Percentiles rank a stretch among this genome's conserved stretches.
phyloP scores from a whole-genome alignment of 1,284 basidiomycete genomes.

The Neonothopanus nambi region DNA sequence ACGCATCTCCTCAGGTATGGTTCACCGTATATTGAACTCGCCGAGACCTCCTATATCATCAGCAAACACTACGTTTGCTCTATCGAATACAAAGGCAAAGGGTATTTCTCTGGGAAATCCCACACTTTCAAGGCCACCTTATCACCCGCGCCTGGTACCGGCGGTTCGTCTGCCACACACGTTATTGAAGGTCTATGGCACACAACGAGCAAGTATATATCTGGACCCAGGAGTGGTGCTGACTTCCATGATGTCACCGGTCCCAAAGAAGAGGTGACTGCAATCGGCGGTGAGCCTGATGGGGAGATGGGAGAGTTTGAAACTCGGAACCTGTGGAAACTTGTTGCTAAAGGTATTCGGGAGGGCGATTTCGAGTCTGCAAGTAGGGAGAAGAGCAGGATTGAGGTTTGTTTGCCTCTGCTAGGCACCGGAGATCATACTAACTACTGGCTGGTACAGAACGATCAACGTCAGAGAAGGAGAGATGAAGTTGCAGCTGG shows the following conservation, averaged over 20 bases:
- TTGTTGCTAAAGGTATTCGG: slow-evolving; percentile 89
- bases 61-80: slow-evolving; percentile 56
- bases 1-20: slow-evolving; percentile 39
- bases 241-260: slow-evolving; percentile 65
- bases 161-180: slow-evolving; percentile 34
- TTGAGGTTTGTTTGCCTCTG: slow-evolving; percentile 65
- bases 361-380: slow-evolving; percentile 93
- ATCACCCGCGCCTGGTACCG: slow-evolving; percentile 36
- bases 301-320: slow-evolving; percentile 82
- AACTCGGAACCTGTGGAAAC: slow-evolving; percentile 83
- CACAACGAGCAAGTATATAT: slow-evolving; percentile 57
- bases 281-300: slow-evolving; percentile 45
- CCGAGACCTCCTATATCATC: slow-evolving; percentile 84
- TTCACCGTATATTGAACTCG: slow-evolving; percentile 89
- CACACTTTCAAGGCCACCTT: slow-evolving; percentile 90
- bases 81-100: slow-evolving; percentile 94
- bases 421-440: neutral
- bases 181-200: slow-evolving; percentile 91
- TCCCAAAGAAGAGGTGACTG: slow-evolving; percentile 75
- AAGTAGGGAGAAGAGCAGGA: slow-evolving; percentile 84
- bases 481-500: slow-evolving; percentile 80
- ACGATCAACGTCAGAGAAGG: slow-evolving; percentile 88
- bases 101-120: slow-evolving; percentile 91
- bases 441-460: slow-evolving; percentile 45
- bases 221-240: slow-evolving; percentile 40